Percentiles rank a stretch among this genome's conserved stretches.
Evolutionary conservation across 1,284 basidiomycete species (phyloP).

Genomic region (Sporisorium iseilematis-ciliati): DNA sequence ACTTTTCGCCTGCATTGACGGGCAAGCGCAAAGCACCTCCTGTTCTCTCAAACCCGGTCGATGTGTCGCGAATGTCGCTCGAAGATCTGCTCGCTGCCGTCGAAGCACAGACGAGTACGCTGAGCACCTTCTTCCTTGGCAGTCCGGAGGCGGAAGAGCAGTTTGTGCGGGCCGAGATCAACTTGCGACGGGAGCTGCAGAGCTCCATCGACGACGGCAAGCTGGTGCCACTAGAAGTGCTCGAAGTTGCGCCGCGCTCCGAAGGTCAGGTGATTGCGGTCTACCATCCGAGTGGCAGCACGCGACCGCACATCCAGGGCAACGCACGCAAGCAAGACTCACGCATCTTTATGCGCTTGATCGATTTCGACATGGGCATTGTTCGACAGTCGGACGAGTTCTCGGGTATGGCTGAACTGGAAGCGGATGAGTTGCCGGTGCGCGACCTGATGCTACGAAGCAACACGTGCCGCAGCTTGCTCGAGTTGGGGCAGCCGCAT

Average conservation of each 20-base stretch:
- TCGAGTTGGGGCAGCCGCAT: constrained; percentile 73
- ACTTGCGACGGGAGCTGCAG: constrained; percentile 71
- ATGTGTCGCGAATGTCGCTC: constrained; percentile 70
- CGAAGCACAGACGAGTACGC: constrained; percentile 71
- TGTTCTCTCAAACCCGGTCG: constrained; percentile 63
- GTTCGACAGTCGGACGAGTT: constrained; percentile 56
- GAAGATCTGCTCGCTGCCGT: constrained; percentile 72
- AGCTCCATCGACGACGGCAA: constrained; percentile 69
- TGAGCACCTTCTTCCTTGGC: constrained; percentile 69
- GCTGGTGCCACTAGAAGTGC: constrained; percentile 70
- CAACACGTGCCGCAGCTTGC: constrained; percentile 71
- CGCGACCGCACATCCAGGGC: constrained; percentile 71
- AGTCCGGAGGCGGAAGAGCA: constrained; percentile 72
- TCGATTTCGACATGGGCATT: constrained; percentile 71
- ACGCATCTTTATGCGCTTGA: constrained; percentile 72
- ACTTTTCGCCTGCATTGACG: constrained; percentile 67
- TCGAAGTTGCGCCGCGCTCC: constrained; percentile 68
- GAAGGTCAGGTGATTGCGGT: constrained; percentile 71
- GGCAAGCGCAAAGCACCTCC: constrained; percentile 62
- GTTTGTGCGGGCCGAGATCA: constrained; percentile 71
- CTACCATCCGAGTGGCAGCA: constrained; percentile 72
- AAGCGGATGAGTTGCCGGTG: constrained; percentile 71
- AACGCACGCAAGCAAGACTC: constrained; percentile 72
- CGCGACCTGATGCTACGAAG: constrained; percentile 73
- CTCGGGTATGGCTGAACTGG: constrained; percentile 61